Percentiles rank a stretch among this genome's conserved stretches.
Conservation (phyloP, 306 rosid genomes). For the Mimosa bimucronata region DNA sequence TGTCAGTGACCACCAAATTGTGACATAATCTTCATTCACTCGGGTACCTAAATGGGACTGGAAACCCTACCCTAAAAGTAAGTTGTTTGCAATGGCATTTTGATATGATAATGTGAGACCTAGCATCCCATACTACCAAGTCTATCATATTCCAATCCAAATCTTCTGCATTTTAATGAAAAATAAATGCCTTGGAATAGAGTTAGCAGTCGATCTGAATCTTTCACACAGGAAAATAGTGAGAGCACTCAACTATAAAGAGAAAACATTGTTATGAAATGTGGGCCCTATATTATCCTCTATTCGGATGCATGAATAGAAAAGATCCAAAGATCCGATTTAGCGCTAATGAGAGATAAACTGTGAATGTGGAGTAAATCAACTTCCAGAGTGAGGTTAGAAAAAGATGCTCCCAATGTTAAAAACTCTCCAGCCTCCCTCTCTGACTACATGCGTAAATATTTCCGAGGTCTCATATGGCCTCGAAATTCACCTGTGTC, state of each 20-base stretch:
- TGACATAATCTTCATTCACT: not conserved
- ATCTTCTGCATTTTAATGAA: not conserved
- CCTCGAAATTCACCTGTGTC: conserved; percentile 72
- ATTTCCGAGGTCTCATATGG: not conserved
- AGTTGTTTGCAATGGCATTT: too few relatives aligned
- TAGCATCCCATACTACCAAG: too few relatives aligned
- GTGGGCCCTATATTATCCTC: not conserved
- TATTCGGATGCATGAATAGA: not conserved
- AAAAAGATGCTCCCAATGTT: not conserved
- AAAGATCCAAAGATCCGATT: not conserved
- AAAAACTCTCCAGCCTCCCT: not conserved
- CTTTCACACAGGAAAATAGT: not conserved
- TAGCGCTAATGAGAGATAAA: not conserved
- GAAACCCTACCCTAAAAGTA: too few relatives aligned
- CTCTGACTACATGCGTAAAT: not conserved
- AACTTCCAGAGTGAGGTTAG: not conserved
- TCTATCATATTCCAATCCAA: not conserved
- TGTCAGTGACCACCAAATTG: not conserved
- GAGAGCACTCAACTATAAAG: not conserved
- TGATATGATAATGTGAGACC: too few relatives aligned
- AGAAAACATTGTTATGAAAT: not conserved
- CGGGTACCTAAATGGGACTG: too few relatives aligned
- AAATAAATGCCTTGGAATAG: not conserved
- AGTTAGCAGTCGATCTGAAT: not conserved
- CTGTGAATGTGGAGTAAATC: not conserved